phyloP scores from a whole-genome alignment of 768 basidiomycete genomes.

The Mycena leptocephala region DNA sequence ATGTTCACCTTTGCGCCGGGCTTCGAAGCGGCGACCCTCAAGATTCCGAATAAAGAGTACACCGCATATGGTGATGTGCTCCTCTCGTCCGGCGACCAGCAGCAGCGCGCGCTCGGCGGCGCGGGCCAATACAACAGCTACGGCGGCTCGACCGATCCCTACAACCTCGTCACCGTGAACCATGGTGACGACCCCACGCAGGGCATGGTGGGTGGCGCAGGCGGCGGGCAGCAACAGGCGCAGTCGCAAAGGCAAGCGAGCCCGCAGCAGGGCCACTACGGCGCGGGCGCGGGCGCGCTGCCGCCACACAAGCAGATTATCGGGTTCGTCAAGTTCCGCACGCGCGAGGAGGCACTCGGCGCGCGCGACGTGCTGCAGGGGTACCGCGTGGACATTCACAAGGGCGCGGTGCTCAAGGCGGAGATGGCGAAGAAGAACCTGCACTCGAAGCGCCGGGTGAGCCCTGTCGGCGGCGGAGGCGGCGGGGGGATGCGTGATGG shows the following conservation, averaged over 20 bases:
- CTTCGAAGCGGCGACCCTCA: constrained; percentile 98
- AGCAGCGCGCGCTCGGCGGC: constrained; percentile 41
- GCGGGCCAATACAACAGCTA: constrained; percentile 54
- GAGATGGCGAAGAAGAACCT: constrained; percentile 99
- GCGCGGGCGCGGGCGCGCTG: too few species aligned
- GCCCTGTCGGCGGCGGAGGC: constrained; percentile 63
- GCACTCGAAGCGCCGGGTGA: constrained; percentile 93
- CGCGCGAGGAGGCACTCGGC: constrained; percentile 87
- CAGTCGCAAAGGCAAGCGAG: too few species aligned
- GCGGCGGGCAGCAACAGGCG: constrained; percentile 62
- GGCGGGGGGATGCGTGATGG: constrained; percentile 25
- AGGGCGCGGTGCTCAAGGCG: constrained; percentile 94
- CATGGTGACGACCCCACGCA: too few species aligned
- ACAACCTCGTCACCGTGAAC: constrained; percentile 87
- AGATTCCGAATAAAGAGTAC: constrained; percentile 95
- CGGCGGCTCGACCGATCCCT: constrained; percentile 81
- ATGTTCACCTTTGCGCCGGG: constrained; percentile 98
- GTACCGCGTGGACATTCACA: constrained; percentile 91
- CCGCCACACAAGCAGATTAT: constrained; percentile 96
- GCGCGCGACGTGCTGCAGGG: constrained; percentile 94
- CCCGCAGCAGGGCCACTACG: too few species aligned
- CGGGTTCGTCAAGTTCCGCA: constrained; percentile 96
- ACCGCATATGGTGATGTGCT: constrained; percentile 75
- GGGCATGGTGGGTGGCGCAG: constrained; percentile 85
- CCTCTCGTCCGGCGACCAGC: constrained; percentile 36